Percentiles rank a stretch among this genome's conserved stretches.
Conservation (phyloP, 768 basidiomycete species). For the Xerocomellus amylosporus region DNA sequence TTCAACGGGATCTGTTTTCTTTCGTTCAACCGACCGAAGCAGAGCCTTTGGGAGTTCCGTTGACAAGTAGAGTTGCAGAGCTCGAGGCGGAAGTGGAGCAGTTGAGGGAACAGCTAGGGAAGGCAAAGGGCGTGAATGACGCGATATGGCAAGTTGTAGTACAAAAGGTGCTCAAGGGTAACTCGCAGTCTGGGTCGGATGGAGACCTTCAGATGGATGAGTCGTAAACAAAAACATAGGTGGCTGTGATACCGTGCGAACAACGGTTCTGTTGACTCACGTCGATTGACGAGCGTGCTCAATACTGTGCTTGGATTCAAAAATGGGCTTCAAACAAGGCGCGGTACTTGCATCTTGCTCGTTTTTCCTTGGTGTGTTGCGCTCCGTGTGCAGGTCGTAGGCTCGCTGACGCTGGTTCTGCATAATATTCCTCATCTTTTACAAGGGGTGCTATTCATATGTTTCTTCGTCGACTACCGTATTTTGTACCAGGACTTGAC, state of each 20-base stretch:
- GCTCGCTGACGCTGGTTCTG: conserved; percentile 1
- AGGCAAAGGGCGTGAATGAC: conserved; percentile 90
- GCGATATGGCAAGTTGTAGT: conserved; percentile 90
- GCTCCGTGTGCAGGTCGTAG: conserved; percentile 18
- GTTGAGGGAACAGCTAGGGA: conserved; percentile 67
- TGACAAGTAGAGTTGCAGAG: conserved; percentile 58
- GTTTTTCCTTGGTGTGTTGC: conserved; percentile 80
- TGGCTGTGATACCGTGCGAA: conserved; percentile 29
- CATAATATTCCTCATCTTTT: background rate
- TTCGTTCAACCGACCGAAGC: conserved; percentile 51
- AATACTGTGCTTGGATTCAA: conserved; percentile 1
- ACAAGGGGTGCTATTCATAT: conserved; percentile 77
- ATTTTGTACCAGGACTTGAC: conserved; percentile 70
- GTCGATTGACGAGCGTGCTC: background rate
- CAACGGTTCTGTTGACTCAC: too few relatives aligned
- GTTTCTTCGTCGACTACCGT: conserved; percentile 84
- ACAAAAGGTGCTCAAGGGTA: conserved; percentile 48
- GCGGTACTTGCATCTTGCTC: conserved; percentile 84
- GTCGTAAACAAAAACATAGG: background rate
- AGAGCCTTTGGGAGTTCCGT: conserved; percentile 32
- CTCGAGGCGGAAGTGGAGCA: conserved; percentile 70
- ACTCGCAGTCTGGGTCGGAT: background rate
- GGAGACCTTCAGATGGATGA: conserved; percentile 12
- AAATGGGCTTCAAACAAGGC: conserved; percentile 87
- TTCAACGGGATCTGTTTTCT: conserved; percentile 62